phyloP scores from a whole-genome alignment of 441 rosid species.

The Croton laevigatus region DNA sequence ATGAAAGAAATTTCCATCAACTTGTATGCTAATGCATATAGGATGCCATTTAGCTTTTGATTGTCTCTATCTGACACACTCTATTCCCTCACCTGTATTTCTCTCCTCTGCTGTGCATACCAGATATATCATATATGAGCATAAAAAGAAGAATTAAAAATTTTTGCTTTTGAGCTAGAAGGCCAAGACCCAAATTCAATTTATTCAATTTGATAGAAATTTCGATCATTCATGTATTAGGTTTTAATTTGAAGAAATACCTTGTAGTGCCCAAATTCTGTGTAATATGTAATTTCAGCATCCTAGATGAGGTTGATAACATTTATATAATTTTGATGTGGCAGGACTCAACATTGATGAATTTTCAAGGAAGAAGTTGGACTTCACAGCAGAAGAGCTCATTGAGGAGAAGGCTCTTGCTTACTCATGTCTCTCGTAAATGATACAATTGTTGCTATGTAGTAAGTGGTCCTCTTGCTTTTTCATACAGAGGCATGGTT shows the following conservation, averaged over 20 bases:
- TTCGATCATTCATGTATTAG: no score
- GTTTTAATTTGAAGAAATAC: neutral
- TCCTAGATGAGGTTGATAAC: neutral
- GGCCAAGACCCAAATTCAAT: no score
- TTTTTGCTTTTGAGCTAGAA: no score
- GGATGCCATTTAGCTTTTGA: no score
- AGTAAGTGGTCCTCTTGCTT: conserved; percentile 8
- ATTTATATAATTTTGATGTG: neutral
- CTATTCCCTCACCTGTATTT: no score
- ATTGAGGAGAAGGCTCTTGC: conserved; percentile 87
- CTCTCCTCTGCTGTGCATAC: no score
- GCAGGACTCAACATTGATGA: conserved; percentile 72
- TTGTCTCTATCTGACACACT: no score
- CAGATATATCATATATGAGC: no score
- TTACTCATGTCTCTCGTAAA: conserved; percentile 79
- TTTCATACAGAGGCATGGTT: conserved; percentile 6
- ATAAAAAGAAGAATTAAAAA: no score
- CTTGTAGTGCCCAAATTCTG: neutral
- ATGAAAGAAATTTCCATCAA: no score
- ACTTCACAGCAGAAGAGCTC: conserved; percentile 69
- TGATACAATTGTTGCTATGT: conserved; percentile 6
- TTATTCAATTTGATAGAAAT: neutral
- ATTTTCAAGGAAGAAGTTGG: conserved; percentile 90
- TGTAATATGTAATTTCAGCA: neutral
- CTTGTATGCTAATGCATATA: no score